These are phyloP conservation scores for Basipetospora chlamydospora DNA, from an alignment of 2,329 filamentous ascomycete genomes.

Conservation along the genomic window DNA sequence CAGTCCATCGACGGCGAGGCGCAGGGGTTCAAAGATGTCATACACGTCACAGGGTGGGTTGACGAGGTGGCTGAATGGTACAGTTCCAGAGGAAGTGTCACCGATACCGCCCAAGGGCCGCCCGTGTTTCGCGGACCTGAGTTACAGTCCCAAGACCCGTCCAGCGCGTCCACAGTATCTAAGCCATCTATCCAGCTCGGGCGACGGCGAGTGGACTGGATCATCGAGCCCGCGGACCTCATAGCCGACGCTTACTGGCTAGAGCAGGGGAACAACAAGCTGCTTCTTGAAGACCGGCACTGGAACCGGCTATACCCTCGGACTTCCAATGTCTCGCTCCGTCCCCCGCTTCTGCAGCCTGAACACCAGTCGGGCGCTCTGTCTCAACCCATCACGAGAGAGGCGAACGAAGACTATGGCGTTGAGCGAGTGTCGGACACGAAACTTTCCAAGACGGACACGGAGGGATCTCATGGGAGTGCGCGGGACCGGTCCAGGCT, in stretches of 20 bases:
- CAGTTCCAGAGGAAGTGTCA: neutral
- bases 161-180: constrained; percentile 25
- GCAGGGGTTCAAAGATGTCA: constrained; percentile 63
- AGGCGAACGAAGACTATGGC: constrained; percentile 8
- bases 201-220: constrained; percentile 73
- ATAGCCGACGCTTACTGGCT: constrained; percentile 86
- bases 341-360: neutral
- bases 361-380: neutral
- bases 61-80: constrained; percentile 39
- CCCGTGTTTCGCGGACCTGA: constrained; percentile 32
- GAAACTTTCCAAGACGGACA: neutral
- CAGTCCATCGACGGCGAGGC: constrained; percentile 57
- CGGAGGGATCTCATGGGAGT: constrained; percentile 33
- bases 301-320: constrained; percentile 57
- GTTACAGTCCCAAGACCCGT: constrained; percentile 24
- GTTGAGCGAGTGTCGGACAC: constrained; percentile 10
- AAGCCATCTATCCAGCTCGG: constrained; percentile 42
- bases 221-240: constrained; percentile 67
- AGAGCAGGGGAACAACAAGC: constrained; percentile 68
- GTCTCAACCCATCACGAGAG: constrained; percentile 1
- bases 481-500: constrained; percentile 36
- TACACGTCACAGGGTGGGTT: constrained; percentile 62
- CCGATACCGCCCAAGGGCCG: constrained; percentile 14
- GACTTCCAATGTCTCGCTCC: constrained; percentile 6
- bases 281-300: constrained; percentile 64